Evolutionary conservation across 169 alveolate species (phyloP).

Genomic region (Cryptosporidium sp.): DNA sequence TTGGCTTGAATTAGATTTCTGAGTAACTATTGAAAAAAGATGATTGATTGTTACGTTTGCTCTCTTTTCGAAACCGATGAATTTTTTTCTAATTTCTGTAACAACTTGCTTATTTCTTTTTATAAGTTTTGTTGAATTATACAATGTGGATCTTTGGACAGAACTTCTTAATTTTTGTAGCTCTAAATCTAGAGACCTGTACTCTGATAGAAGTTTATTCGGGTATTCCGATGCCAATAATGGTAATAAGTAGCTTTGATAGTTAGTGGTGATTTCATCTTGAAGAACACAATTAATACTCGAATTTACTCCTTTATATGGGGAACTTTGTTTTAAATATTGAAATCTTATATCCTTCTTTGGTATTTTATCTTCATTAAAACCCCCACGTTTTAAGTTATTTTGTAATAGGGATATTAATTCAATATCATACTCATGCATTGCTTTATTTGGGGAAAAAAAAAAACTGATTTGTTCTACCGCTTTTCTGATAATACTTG

Average conservation of each 20-base stretch:
- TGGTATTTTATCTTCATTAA: not conserved
- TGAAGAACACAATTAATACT: not conserved
- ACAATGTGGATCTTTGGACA: not conserved
- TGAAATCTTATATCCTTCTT: not conserved
- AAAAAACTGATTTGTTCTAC: not conserved
- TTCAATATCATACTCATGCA: conserved; percentile 55
- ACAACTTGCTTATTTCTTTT: conserved; percentile 27
- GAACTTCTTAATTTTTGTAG: not conserved
- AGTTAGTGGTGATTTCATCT: not conserved
- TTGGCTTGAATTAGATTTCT: not conserved
- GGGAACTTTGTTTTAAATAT: not conserved
- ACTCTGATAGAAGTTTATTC: conserved; percentile 8
- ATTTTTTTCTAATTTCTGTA: conserved; percentile 2
- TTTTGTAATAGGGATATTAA: conserved; percentile 17
- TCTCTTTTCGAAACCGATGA: conserved; percentile 11
- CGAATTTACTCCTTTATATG: too few relatives aligned
- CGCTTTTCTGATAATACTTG: conserved; percentile 5
- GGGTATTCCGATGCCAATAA: conserved; percentile 63
- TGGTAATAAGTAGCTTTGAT: conserved; percentile 26
- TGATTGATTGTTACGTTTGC: not conserved
- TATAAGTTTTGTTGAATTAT: conserved; percentile 54
- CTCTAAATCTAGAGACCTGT: conserved; percentile 28
- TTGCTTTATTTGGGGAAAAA: not conserved
- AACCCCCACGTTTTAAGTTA: not conserved
- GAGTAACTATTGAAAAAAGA: not conserved